Evolutionary conservation across 305 asterid genomes (phyloP).

Genomic region (Solanum chacoense): DNA sequence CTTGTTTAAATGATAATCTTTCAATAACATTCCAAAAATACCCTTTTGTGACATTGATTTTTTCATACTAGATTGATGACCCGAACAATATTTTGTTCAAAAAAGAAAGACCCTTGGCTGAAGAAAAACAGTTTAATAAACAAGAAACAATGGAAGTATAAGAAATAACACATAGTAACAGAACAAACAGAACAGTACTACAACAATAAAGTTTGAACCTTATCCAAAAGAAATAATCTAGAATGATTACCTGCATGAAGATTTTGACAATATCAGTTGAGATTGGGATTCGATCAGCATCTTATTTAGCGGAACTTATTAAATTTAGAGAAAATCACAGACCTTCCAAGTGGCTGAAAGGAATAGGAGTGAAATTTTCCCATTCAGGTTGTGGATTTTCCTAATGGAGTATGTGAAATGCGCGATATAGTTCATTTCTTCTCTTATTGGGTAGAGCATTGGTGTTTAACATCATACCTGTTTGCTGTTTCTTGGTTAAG

Average conservation of each 20-base stretch:
- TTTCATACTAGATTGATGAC: not conserved
- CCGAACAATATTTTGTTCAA: not conserved
- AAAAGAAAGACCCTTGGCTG: not conserved
- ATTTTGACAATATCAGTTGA: not conserved
- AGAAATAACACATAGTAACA: not conserved
- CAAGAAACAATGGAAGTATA: not conserved
- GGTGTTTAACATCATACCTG: not conserved
- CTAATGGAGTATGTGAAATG: not conserved
- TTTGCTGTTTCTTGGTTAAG: not conserved
- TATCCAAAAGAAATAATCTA: not conserved
- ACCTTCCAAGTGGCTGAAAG: not conserved
- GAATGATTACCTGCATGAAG: not conserved
- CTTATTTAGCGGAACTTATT: not conserved
- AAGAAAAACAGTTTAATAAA: not conserved
- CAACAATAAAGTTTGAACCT: not conserved
- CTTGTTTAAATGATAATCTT: not conserved
- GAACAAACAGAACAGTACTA: not conserved
- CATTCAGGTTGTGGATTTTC: not conserved
- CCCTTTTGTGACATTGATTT: not conserved
- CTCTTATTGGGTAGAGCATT: not conserved
- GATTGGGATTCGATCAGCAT: not conserved
- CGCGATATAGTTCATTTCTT: not conserved
- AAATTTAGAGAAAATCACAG: not conserved
- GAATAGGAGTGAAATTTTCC: not conserved
- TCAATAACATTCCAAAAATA: not conserved